Base-by-base conservation (phyloP, 1,284 basidiomycete genomes). In the Moesziomyces aphidis region DNA sequence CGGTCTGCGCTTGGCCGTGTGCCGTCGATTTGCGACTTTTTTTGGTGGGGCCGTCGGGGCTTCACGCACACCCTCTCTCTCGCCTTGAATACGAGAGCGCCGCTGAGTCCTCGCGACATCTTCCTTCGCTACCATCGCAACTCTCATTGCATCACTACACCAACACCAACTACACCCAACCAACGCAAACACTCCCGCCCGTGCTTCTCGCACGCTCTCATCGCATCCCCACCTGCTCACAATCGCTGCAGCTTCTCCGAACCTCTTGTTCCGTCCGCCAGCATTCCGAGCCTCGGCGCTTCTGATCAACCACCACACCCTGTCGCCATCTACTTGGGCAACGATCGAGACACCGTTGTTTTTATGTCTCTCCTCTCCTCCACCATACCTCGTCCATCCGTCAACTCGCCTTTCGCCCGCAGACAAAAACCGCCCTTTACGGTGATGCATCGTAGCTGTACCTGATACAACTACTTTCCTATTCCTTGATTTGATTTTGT, bases 331-430 rank as follows among this genome's bases (percentile, higher is more conserved):
- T 47, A 60, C 54, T 24, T 26, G 39, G 53, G 51, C 56, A 26
- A 46, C 54, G 48, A 50, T 50, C 46, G 43, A 56, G 61, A 57
- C 50, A 57, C 50, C 50, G 55, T 62, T 58, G 63, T 65, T 65
- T 75, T 71, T 75, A 75, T 75, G 73, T 75, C 73, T 52, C 49
- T 67, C 63, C 66, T 54, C 67, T 52, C 67, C 63, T 55, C 61
- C 73, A 71, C 63, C 67, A 71, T 75, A 61, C 45, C 72, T 74
- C 72, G 58, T 70, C 63, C 67, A 70, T 67, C 63, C 48, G 62
- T 70, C 62, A 66, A 66, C 43, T 71, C 73, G 55, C 61, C 73
- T 28, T 64, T 72, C 49, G 64, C 68, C 28, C 73, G 73, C 49
- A 72, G 73, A 72, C 61, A 66, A 49, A 76, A 76, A 59, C 73